A percentile compares a stretch with the other conserved stretches of the same genome.
These are phyloP conservation scores for Fusarium coicis DNA, from an alignment of 2,329 filamentous ascomycete genomes.

Conservation along the genomic window DNA sequence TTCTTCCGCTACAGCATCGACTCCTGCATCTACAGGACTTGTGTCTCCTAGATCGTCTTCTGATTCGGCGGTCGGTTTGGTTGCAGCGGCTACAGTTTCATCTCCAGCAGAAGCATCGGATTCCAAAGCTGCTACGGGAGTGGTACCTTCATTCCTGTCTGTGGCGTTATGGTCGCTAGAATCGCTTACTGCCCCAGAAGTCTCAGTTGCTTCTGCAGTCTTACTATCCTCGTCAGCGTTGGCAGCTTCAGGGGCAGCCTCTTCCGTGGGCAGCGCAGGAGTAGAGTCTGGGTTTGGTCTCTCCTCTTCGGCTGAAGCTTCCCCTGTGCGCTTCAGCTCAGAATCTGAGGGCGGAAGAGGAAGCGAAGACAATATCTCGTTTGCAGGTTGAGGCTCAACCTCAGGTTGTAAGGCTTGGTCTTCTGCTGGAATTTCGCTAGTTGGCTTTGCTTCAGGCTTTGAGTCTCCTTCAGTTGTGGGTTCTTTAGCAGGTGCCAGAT, in stretches of 20 bases:
- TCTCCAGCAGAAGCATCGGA: neutral
- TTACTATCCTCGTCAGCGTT: slow-evolving; percentile 5
- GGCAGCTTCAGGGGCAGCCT: neutral
- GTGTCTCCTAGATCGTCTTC: neutral
- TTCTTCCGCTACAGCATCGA: neutral
- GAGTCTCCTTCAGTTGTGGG: neutral
- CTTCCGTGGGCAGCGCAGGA: neutral
- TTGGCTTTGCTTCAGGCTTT: neutral
- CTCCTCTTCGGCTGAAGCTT: neutral
- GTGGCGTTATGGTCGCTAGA: neutral
- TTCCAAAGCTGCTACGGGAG: neutral
- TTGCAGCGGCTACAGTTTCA: neutral
- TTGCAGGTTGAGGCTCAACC: neutral
- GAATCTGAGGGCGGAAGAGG: neutral
- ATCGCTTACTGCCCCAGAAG: neutral
- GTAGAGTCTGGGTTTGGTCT: neutral
- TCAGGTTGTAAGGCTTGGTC: slow-evolving; percentile 7
- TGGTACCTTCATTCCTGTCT: neutral
- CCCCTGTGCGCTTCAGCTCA: neutral
- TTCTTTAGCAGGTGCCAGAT: neutral
- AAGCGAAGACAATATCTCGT: neutral
- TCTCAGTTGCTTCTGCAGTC: neutral
- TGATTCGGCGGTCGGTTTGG: neutral
- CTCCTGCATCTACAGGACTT: neutral
- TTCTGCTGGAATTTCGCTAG: neutral